Percentiles rank a stretch among this genome's conserved stretches.
Evolutionary conservation across 1,139 yeast genomes (phyloP).

Genomic region (Sugiyamaella pinicola): DNA sequence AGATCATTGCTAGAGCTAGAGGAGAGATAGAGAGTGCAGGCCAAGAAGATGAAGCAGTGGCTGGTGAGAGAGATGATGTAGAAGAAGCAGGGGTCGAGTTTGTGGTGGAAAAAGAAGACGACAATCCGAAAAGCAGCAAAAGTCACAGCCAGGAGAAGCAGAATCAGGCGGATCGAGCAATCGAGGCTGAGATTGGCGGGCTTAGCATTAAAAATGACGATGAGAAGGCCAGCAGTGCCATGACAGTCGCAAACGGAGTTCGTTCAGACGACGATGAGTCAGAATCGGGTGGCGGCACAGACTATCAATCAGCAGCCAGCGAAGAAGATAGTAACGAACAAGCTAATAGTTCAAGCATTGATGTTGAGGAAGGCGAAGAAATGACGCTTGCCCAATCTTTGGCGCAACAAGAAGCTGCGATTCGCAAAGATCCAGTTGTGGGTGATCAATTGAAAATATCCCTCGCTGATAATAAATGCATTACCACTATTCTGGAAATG

Average conservation of each 20-base stretch:
- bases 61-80: not conserved
- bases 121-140: not conserved
- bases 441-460: conserved; percentile 91
- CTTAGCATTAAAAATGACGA: conserved; percentile 12
- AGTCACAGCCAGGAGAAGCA: conserved; percentile 29
- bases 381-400: conserved; percentile 28
- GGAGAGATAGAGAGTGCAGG: conserved; percentile 25
- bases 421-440: conserved; percentile 75
- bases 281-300: conserved; percentile 16
- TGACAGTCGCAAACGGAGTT: conserved; percentile 5
- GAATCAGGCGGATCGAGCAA: conserved; percentile 4
- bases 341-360: conserved; percentile 21
- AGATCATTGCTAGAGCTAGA: conserved; percentile 35
- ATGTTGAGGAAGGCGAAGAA: conserved; percentile 19
- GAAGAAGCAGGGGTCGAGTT: not conserved
- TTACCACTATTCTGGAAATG: conserved; percentile 75
- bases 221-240: conserved; percentile 6
- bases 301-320: conserved; percentile 13
- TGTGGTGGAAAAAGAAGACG: conserved; percentile 20
- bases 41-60: conserved; percentile 29
- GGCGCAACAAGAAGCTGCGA: conserved; percentile 60
- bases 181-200: conserved; percentile 32
- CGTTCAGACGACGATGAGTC: conserved; percentile 15
- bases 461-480: conserved; percentile 76
- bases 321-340: conserved; percentile 22